These are phyloP conservation scores for Mortierella sp. DNA, from an alignment of 371 early-diverging fungal genomes.

Conservation along the genomic window DNA sequence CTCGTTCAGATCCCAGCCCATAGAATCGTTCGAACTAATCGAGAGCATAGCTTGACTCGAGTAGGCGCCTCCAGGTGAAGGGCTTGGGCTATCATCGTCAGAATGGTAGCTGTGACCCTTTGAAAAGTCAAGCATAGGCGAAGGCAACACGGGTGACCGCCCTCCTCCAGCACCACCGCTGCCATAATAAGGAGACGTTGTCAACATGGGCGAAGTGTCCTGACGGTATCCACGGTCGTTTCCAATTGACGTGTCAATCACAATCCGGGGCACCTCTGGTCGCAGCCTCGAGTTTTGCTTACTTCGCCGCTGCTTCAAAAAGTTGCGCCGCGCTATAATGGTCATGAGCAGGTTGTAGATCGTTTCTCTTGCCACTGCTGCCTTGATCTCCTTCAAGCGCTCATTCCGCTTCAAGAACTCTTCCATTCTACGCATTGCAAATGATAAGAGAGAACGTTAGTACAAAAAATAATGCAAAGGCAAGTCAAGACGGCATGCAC, in stretches of 20 bases:
- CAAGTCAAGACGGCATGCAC: not conserved
- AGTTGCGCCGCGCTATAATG: conserved; percentile 41
- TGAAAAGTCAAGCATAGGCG: conserved; percentile 49
- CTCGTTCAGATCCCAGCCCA: conserved; percentile 42
- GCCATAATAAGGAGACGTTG: conserved; percentile 24
- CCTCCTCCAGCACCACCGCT: conserved; percentile 12
- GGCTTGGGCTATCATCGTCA: conserved; percentile 35
- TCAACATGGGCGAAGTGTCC: conserved; percentile 53
- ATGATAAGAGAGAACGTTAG: not conserved
- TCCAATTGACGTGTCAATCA: conserved; percentile 51
- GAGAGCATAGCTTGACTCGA: conserved; percentile 44
- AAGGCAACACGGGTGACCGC: conserved; percentile 28
- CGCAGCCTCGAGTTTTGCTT: conserved; percentile 38
- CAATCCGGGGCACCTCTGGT: conserved; percentile 55
- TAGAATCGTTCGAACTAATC: conserved; percentile 38
- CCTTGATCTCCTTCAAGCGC: conserved; percentile 43
- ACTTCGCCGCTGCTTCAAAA: conserved; percentile 37
- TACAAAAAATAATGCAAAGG: not conserved
- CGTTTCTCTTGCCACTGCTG: conserved; percentile 49
- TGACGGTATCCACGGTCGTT: conserved; percentile 29
- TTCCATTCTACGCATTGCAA: conserved; percentile 31
- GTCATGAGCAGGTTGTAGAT: conserved; percentile 46
- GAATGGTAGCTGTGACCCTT: conserved; percentile 39
- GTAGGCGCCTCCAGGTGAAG: conserved; percentile 22
- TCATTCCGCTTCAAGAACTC: conserved; percentile 53